Conservation (phyloP, 306 rosid species). For the Arachis hypogaea region DNA sequence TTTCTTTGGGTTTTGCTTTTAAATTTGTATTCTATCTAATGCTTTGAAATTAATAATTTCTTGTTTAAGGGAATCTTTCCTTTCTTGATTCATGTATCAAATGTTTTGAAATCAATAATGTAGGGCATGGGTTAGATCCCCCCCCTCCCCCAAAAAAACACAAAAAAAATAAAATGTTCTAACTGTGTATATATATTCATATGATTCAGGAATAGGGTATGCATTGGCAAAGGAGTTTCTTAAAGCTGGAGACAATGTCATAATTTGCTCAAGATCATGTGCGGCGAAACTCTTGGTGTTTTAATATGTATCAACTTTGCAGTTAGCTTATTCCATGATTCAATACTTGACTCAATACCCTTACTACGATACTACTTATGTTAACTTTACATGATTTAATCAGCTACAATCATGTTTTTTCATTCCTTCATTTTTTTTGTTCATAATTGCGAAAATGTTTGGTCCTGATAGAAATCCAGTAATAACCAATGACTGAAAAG, state of each 20-base stretch:
- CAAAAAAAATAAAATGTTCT: background rate
- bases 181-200: background rate
- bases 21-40: too few relatives aligned
- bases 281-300: constrained; percentile 15
- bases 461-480: background rate
- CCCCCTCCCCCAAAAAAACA: too few relatives aligned
- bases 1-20: too few relatives aligned
- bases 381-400: background rate
- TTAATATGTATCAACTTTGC: constrained; percentile 23
- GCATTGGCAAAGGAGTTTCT: constrained; percentile 85
- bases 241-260: constrained; percentile 80
- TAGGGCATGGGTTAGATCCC: too few relatives aligned
- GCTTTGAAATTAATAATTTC: too few relatives aligned
- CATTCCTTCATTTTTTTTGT: background rate
- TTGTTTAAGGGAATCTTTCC: too few relatives aligned
- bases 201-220: constrained; percentile 78
- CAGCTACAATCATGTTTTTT: constrained; percentile 1
- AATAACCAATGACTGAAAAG: background rate
- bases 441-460: background rate
- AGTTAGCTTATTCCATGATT: constrained; percentile 28
- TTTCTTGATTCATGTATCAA: too few relatives aligned
- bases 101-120: too few relatives aligned
- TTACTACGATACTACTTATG: background rate
- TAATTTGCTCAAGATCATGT: constrained; percentile 90
- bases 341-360: constrained; percentile 3